Evolutionary conservation across 768 basidiomycete species (phyloP).

Genomic region (Russula sp.): DNA sequence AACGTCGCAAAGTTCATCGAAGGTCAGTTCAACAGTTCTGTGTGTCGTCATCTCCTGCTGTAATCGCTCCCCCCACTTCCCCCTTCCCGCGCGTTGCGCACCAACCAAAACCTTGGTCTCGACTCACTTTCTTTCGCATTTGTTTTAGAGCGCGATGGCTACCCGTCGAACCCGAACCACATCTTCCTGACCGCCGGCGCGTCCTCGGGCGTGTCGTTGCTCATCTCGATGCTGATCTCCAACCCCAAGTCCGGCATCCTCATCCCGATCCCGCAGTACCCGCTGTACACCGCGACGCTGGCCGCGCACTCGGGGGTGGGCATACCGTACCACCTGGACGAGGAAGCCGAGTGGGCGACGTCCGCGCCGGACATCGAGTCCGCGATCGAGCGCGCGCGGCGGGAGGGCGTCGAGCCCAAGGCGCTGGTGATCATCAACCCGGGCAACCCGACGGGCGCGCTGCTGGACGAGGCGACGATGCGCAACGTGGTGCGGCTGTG

Average conservation of each 20-base stretch:
- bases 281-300: slow-evolving; percentile 92
- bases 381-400: slow-evolving; percentile 58
- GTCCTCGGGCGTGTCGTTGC: slow-evolving; percentile 85
- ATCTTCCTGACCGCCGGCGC: slow-evolving; percentile 97
- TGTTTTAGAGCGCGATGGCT: slow-evolving; percentile 77
- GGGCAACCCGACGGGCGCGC: slow-evolving; percentile 92
- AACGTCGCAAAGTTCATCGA: slow-evolving; percentile 87
- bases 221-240: slow-evolving; percentile 74
- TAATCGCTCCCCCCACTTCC: not conserved
- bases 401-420: slow-evolving; percentile 59
- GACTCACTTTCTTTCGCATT: not conserved
- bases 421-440: slow-evolving; percentile 98
- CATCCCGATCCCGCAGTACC: slow-evolving; percentile 98
- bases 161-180: slow-evolving; percentile 69
- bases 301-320: slow-evolving; percentile 77
- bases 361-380: slow-evolving; percentile 58
- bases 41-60: slow-evolving; percentile 1
- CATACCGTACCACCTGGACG: slow-evolving; percentile 87
- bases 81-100: not conserved
- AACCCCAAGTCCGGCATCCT: slow-evolving; percentile 67
- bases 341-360: slow-evolving; percentile 77
- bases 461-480: slow-evolving; percentile 70
- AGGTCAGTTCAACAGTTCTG: slow-evolving; percentile 41
- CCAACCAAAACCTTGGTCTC: not conserved
- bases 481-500: slow-evolving; percentile 73